Conservation (phyloP, 2,329 filamentous ascomycete species). For the Talaromyces sp. region DNA sequence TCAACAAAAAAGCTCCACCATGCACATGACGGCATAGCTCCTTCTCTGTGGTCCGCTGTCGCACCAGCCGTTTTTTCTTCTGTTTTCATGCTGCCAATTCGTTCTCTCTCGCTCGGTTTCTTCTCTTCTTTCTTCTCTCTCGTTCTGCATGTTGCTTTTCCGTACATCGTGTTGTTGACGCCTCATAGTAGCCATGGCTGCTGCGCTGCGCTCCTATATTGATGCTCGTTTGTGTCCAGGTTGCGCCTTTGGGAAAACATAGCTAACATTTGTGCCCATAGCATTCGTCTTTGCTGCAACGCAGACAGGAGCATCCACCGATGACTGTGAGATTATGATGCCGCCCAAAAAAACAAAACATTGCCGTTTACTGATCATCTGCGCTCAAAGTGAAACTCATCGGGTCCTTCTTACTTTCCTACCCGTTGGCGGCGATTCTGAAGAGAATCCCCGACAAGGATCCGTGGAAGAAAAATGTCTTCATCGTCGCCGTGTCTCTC, state of each 20-base stretch:
- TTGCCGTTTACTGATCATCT: slow-evolving; percentile 1
- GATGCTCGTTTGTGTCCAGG: slow-evolving; percentile 10
- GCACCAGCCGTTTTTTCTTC: neutral
- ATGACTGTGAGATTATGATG: slow-evolving; percentile 50
- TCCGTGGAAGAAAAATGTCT: slow-evolving; percentile 80
- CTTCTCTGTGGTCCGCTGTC: neutral
- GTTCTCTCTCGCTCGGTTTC: neutral
- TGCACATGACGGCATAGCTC: slow-evolving; percentile 12
- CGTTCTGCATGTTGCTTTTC: neutral
- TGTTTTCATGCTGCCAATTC: neutral
- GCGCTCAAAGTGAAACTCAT: slow-evolving; percentile 77
- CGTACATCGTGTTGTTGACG: neutral
- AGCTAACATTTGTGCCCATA: slow-evolving; percentile 9
- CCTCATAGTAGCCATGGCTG: slow-evolving; percentile 9
- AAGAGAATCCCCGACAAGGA: slow-evolving; percentile 85
- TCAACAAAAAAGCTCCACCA: slow-evolving; percentile 8
- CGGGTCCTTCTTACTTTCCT: slow-evolving; percentile 83
- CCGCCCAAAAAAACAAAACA: neutral
- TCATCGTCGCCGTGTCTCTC: slow-evolving; percentile 71
- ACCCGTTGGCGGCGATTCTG: slow-evolving; percentile 79
- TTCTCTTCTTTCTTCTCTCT: neutral
- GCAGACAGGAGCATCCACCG: slow-evolving; percentile 57
- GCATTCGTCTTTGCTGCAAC: slow-evolving; percentile 53
- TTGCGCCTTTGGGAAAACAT: neutral
- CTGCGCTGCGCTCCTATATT: slow-evolving; percentile 11